Base-by-base conservation (phyloP, 306 rosid species). In the Hylodesmum podocarpum region DNA sequence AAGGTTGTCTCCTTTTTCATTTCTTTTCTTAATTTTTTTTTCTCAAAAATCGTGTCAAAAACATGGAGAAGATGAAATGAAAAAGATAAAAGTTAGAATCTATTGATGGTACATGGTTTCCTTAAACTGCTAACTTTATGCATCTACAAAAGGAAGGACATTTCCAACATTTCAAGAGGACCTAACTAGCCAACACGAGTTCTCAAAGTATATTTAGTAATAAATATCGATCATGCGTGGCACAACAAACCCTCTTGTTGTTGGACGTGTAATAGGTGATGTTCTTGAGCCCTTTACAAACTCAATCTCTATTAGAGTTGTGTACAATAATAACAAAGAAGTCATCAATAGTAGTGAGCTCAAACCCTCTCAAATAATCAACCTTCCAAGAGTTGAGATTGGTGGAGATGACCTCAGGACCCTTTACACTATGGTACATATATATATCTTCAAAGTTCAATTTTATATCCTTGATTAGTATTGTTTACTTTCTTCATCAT, bases 261-360 rank as follows among this genome's bases (percentile, higher is more conserved):
- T 84, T 33, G 79, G 87, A 29, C 37, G 82, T 34, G 79, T 84
- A 10, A 41, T 84, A 14, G 82, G 87, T 22, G 87, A 84, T 64
- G 84, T 84, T 36, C 34, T 76, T 11, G 72, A 84, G 0, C 82
- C 76, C 0, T 84, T 84, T 10, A 25, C 22, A 53, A 70, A 25
- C 44, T 75, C 79, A 4, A 15, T 80, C 0, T 34, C 84, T 58
- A 1, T 84, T 8, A 80, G 63, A 25, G 54, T 76, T 51, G 9
- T 39, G 4, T 75, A 63, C 50, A 10, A 41, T 16, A 64, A 75
- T 71, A 64, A 65, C 81, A 68, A 41, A 63, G 79, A 84, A 40
- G 79, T 84, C 4, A 11, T 57, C 61, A 84, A 75, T 8, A 41
- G 84, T 33, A 53, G 61, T 40, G 82, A 80, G 9, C 66, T 84